phyloP scores from a whole-genome alignment of 139 green algal species.

The Edaphochlamys debaryana region DNA sequence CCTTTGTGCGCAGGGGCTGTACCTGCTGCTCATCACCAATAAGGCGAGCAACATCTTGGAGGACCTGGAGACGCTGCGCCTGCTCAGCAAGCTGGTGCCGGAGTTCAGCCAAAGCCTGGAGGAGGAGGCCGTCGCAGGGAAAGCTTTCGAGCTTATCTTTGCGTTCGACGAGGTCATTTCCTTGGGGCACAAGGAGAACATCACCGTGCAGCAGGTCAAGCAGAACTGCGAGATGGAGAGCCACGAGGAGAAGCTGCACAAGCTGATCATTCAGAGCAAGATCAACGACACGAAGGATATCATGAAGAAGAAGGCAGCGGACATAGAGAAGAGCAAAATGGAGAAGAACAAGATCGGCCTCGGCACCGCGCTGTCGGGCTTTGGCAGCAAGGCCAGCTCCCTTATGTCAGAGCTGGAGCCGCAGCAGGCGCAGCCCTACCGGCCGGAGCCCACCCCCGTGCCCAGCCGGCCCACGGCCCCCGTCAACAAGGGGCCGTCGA shows the following conservation, averaged over 20 bases:
- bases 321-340: constrained; percentile 96
- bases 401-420: constrained; percentile 2
- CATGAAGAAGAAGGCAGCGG: constrained; percentile 95
- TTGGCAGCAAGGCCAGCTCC: constrained; percentile 34
- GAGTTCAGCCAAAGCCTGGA: constrained; percentile 86
- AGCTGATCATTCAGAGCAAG: constrained; percentile 95
- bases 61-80: constrained; percentile 96
- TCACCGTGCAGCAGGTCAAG: constrained; percentile 87
- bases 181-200: constrained; percentile 92
- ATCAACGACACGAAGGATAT: constrained; percentile 88
- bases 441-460: neutral
- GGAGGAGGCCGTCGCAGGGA: constrained; percentile 82
- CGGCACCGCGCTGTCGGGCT: constrained; percentile 17
- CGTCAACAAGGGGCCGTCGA: constrained; percentile 48
- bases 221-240: constrained; percentile 98
- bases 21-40: constrained; percentile 98
- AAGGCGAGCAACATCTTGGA: constrained; percentile 99
- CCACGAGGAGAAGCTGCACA: constrained; percentile 99
- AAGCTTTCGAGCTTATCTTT: constrained; percentile 98
- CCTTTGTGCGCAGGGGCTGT: constrained; percentile 86
- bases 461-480: neutral
- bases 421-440: neutral
- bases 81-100: constrained; percentile 96
- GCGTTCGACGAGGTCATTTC: constrained; percentile 99
- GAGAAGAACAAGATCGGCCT: constrained; percentile 64